phyloP scores from a whole-genome alignment of 495 filamentous ascomycete genomes.

The Glonium stellatum region DNA sequence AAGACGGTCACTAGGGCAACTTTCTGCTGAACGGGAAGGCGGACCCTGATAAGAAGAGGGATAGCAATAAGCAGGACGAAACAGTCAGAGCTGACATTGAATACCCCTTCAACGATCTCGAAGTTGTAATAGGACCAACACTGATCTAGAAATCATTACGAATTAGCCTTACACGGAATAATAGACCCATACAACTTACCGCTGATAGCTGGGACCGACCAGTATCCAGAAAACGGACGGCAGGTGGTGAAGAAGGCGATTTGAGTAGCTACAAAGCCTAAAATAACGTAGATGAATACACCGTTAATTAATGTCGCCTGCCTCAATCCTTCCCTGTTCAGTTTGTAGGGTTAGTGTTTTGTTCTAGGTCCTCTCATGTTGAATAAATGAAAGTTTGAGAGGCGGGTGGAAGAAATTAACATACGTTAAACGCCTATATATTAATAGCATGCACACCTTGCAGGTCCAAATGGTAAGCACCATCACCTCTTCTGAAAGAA shows the following conservation, averaged over 20 bases:
- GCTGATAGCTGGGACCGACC: conserved; percentile 5
- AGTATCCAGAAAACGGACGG: conserved; percentile 5
- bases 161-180: too few relatives aligned
- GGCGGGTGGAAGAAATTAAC: too few relatives aligned
- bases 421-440: too few relatives aligned
- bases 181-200: background rate
- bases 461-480: too few relatives aligned
- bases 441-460: too few relatives aligned
- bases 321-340: too few relatives aligned
- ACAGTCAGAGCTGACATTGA: conserved; percentile 47
- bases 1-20: conserved; percentile 40
- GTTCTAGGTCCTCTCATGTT: too few relatives aligned
- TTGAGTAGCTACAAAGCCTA: conserved; percentile 22
- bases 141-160: conserved; percentile 30
- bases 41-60: conserved; percentile 37
- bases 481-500: too few relatives aligned
- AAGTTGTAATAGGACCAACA: conserved; percentile 48
- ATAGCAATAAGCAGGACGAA: conserved; percentile 43
- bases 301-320: background rate
- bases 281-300: conserved; percentile 5
- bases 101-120: conserved; percentile 44
- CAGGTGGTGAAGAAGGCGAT: conserved; percentile 20
- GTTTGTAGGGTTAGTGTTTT: too few relatives aligned
- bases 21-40: conserved; percentile 36
- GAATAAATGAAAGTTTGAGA: too few relatives aligned